phyloP scores from a whole-genome alignment of 805 yeast species.

The Candida silvicultrix region DNA sequence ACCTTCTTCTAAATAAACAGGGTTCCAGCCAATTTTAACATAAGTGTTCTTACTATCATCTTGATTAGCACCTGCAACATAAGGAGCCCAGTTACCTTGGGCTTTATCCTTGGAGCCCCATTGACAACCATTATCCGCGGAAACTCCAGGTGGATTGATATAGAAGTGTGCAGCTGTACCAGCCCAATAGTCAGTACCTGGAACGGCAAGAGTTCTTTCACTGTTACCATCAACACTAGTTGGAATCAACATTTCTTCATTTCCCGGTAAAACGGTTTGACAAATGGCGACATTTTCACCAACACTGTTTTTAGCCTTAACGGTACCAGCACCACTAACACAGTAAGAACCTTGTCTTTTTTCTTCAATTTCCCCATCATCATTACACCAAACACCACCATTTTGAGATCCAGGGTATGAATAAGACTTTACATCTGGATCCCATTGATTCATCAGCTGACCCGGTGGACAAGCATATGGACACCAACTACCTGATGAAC shows the following conservation, averaged over 20 bases:
- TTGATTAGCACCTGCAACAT: constrained; percentile 87
- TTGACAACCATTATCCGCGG: constrained; percentile 67
- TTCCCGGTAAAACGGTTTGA: constrained; percentile 91
- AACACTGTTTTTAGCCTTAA: constrained; percentile 52
- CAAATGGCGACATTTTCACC: constrained; percentile 69
- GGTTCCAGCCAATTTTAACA: constrained; percentile 90
- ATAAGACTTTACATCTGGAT: constrained; percentile 65
- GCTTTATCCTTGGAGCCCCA: constrained; percentile 75
- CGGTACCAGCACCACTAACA: constrained; percentile 71
- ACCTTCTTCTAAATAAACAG: constrained; percentile 61
- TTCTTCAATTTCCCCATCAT: constrained; percentile 58
- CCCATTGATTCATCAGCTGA: constrained; percentile 85
- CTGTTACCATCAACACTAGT: constrained; percentile 51
- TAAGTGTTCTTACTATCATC: constrained; percentile 64
- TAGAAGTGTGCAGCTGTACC: constrained; percentile 83
- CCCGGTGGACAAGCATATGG: constrained; percentile 94
- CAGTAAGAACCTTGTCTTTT: constrained; percentile 61
- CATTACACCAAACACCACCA: constrained; percentile 79
- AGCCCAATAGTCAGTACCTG: constrained; percentile 81
- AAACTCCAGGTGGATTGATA: constrained; percentile 77
- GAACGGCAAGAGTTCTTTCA: constrained; percentile 66
- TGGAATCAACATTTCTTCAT: constrained; percentile 92
- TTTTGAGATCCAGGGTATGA: constrained; percentile 70
- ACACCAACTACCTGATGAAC: constrained; percentile 76
- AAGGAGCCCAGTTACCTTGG: constrained; percentile 89